Conservation (phyloP, 129 eudicot species). For the Kitagawia praeruptora region DNA sequence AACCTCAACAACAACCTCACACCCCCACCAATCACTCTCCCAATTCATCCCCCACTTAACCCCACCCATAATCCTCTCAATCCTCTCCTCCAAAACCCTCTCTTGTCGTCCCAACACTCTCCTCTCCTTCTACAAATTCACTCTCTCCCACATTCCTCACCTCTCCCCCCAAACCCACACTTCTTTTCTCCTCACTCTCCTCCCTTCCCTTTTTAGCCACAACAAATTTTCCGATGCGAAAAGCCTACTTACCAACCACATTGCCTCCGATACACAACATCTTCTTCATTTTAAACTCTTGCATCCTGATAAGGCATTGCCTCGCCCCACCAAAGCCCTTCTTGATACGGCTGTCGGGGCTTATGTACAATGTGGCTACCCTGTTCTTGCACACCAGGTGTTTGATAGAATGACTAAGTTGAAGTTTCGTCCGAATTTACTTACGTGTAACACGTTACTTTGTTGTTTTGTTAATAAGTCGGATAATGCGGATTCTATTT, state of each 20-base stretch:
- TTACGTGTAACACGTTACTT: slow-evolving; percentile 58
- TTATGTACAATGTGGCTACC: slow-evolving; percentile 41
- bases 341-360: slow-evolving; percentile 58
- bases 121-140: slow-evolving; percentile 39
- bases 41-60: slow-evolving; percentile 44
- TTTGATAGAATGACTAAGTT: slow-evolving; percentile 68
- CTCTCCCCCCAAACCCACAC: slow-evolving; percentile 12
- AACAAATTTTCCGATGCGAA: slow-evolving; percentile 77
- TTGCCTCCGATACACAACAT: slow-evolving; percentile 38
- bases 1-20: slow-evolving; percentile 10
- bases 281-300: slow-evolving; percentile 48
- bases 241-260: slow-evolving; percentile 40
- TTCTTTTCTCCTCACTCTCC: slow-evolving; percentile 47
- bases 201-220: slow-evolving; percentile 48
- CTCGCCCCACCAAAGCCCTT: slow-evolving; percentile 43
- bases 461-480: slow-evolving; percentile 51
- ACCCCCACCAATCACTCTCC: slow-evolving; percentile 22
- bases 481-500: slow-evolving; percentile 29
- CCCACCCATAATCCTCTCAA: slow-evolving; percentile 38
- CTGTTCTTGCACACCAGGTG: slow-evolving; percentile 45
- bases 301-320: slow-evolving; percentile 36
- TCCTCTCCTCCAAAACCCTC: slow-evolving; percentile 54
- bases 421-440: slow-evolving; percentile 33
- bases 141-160: slow-evolving; percentile 22
- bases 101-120: slow-evolving; percentile 41